Evolutionary conservation across 768 basidiomycete species (phyloP).

Genomic region (Trametes gibbosa): DNA sequence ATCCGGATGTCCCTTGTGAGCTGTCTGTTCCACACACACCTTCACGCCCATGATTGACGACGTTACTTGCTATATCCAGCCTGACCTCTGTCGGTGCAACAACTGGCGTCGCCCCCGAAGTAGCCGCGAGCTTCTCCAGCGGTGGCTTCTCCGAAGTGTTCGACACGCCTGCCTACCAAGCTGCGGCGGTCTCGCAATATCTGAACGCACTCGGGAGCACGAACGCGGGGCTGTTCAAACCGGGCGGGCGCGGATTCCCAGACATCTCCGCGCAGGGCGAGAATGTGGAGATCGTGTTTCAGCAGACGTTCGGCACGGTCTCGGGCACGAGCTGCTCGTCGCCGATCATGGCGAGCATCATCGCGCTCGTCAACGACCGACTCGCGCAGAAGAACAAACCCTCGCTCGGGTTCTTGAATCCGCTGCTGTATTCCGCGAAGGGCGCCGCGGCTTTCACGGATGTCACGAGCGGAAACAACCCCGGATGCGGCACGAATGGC

Average conservation of each 20-base stretch:
- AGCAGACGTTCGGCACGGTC: conserved; percentile 19
- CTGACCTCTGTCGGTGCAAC: conserved; percentile 38
- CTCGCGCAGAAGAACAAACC: conserved; percentile 27
- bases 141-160: conserved; percentile 39
- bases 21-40: neutral
- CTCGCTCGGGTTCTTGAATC: conserved; percentile 36
- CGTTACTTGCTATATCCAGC: conserved; percentile 14
- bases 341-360: conserved; percentile 33
- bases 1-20: conserved; percentile 35
- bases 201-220: conserved; percentile 32
- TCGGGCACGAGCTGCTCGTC: conserved; percentile 34
- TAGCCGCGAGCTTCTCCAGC: conserved; percentile 31
- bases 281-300: conserved; percentile 30
- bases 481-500: conserved; percentile 32
- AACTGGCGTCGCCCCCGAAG: conserved; percentile 28
- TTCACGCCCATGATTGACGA: neutral
- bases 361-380: conserved; percentile 34
- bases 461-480: conserved; percentile 32
- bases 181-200: conserved; percentile 35
- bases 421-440: conserved; percentile 31
- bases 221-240: conserved; percentile 31
- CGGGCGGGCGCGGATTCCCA: conserved; percentile 44
- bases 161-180: conserved; percentile 36
- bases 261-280: conserved; percentile 43
- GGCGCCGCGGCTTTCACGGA: conserved; percentile 30